Percentiles rank a stretch among this genome's conserved stretches.
Evolutionary conservation across 805 yeast genomes (phyloP).

Genomic region (Wickerhamomyces chaumierensis): DNA sequence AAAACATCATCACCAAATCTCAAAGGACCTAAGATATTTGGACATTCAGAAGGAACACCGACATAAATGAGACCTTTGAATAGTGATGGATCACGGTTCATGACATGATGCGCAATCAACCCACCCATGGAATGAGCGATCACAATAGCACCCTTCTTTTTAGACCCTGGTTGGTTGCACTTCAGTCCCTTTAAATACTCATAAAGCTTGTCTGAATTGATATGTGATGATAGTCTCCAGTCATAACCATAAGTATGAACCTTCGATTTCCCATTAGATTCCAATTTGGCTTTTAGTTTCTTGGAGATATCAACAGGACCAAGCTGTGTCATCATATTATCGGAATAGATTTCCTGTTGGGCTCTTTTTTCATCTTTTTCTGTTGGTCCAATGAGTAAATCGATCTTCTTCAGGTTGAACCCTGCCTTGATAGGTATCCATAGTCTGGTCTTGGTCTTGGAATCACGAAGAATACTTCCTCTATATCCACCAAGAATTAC

Average conservation of each 20-base stretch:
- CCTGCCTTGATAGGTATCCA: slow-evolving; percentile 92
- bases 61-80: slow-evolving; percentile 71
- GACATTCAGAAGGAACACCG: slow-evolving; percentile 78
- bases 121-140: slow-evolving; percentile 97
- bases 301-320: slow-evolving; percentile 84
- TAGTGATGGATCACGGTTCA: slow-evolving; percentile 55
- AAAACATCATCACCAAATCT: slow-evolving; percentile 74
- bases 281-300: slow-evolving; percentile 42
- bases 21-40: slow-evolving; percentile 79
- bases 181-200: slow-evolving; percentile 32
- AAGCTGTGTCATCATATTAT: slow-evolving; percentile 66
- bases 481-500: slow-evolving; percentile 82
- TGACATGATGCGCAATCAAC: slow-evolving; percentile 65
- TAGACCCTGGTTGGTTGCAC: slow-evolving; percentile 27
- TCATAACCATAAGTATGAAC: slow-evolving; percentile 80
- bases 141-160: slow-evolving; percentile 48
- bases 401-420: slow-evolving; percentile 55
- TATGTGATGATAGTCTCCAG: slow-evolving; percentile 71
- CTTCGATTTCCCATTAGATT: slow-evolving; percentile 42
- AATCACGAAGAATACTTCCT: slow-evolving; percentile 67
- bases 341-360: slow-evolving; percentile 46
- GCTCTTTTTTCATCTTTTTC: slow-evolving; percentile 59
- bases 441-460: slow-evolving; percentile 48
- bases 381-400: slow-evolving; percentile 61
- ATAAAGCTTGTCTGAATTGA: slow-evolving; percentile 39